A percentile compares a stretch with the other conserved stretches of the same genome.
Conservation (phyloP, 2,329 filamentous ascomycete species). For the Pseudovirgaria hyperparasitica region DNA sequence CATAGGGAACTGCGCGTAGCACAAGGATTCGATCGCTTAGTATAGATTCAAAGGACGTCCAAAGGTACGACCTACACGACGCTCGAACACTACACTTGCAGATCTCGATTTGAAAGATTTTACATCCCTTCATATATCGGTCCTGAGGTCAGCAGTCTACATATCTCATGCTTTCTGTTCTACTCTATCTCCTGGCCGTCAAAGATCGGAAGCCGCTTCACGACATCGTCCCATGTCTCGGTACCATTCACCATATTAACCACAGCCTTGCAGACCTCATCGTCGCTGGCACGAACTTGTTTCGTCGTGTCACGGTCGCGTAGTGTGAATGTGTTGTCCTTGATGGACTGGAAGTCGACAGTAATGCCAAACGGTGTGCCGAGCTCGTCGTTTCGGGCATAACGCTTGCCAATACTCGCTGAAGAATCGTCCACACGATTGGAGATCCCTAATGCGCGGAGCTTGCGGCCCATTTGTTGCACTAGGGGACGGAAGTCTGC, state of each 20-base stretch:
- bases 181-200: constrained; percentile 54
- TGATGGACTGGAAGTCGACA: constrained; percentile 87
- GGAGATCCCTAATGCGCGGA: constrained; percentile 65
- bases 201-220: constrained; percentile 70
- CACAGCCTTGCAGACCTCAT: constrained; percentile 66
- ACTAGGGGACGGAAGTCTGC: constrained; percentile 68
- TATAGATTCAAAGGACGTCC: too few relatives aligned
- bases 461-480: constrained; percentile 57
- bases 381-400: constrained; percentile 78
- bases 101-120: too few relatives aligned
- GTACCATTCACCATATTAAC: constrained; percentile 49
- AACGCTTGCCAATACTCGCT: constrained; percentile 88
- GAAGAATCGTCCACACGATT: constrained; percentile 83
- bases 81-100: too few relatives aligned
- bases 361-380: constrained; percentile 91
- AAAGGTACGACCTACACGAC: too few relatives aligned
- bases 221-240: constrained; percentile 57
- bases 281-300: constrained; percentile 75
- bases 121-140: too few relatives aligned
- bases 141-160: neutral
- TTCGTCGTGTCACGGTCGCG: constrained; percentile 82
- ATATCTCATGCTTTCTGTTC: too few relatives aligned
- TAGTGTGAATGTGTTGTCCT: constrained; percentile 77
- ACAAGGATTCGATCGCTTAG: too few relatives aligned
- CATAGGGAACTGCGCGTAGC: too few relatives aligned